A percentile compares a stretch with the other conserved stretches of the same genome.
phyloP scores from a whole-genome alignment of 768 basidiomycete genomes.

The Cyclocybe aegerita region DNA sequence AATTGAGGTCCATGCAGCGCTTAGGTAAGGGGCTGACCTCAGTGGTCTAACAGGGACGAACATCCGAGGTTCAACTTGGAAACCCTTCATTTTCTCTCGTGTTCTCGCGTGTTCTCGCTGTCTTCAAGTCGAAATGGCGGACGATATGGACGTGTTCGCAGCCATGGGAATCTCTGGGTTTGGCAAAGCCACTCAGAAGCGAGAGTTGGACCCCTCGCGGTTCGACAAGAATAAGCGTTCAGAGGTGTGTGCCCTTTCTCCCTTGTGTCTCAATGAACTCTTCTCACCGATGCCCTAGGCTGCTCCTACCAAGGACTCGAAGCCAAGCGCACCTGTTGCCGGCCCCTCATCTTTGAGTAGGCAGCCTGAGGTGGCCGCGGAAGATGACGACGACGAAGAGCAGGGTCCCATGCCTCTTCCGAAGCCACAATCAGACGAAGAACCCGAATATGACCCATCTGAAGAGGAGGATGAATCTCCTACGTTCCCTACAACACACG shows the following conservation, averaged over 20 bases:
- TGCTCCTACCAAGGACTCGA: not conserved
- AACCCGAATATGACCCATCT: conserved; percentile 61
- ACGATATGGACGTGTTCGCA: conserved; percentile 65
- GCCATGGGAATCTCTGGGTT: conserved; percentile 86
- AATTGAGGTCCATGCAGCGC: conserved; percentile 4
- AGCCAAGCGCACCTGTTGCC: conserved; percentile 11
- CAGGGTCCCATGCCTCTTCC: conserved; percentile 24
- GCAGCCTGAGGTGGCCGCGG: not conserved
- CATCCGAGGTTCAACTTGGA: not conserved
- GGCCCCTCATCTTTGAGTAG: conserved; percentile 14
- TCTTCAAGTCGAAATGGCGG: conserved; percentile 30
- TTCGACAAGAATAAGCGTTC: conserved; percentile 76
- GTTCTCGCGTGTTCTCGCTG: not conserved
- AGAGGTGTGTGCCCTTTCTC: conserved; percentile 29
- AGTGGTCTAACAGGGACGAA: conserved; percentile 2
- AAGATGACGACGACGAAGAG: conserved; percentile 23
- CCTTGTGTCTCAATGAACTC: conserved; percentile 1
- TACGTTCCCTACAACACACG: conserved; percentile 86
- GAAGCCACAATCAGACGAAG: conserved; percentile 27
- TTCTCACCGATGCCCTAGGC: conserved; percentile 4
- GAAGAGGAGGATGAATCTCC: conserved; percentile 52
- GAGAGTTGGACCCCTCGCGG: conserved; percentile 67
- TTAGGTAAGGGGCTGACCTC: conserved; percentile 12
- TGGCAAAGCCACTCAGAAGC: conserved; percentile 70
- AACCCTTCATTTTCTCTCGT: not conserved